Evolutionary conservation across 1,284 basidiomycete genomes (phyloP), one percentile per base, ranked within the genome.

Genomic region (Trichosporon sp.): DNA sequence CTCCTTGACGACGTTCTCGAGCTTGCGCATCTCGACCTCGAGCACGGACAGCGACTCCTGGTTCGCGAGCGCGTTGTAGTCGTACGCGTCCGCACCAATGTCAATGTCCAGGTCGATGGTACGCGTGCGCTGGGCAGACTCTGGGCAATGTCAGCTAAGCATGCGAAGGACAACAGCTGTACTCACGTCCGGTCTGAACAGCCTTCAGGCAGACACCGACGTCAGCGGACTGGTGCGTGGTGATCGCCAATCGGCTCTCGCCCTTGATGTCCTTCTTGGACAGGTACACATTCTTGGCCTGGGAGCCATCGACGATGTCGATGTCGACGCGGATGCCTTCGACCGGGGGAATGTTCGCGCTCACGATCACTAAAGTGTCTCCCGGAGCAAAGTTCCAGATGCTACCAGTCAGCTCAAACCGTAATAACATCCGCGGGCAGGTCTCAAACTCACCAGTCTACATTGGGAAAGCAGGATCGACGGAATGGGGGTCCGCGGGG

Each of bases 51-150:
- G 87, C 0, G 93, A 96, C 84, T 99, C 96, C 83, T 98, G 96
- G 85, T 98, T 98, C 5, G 97, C 96, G 81, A 99, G 99, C 21
- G 96, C 96, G 80, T 98, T 98, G 88, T 99, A 99, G 85, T 99
- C 97, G 54, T 98, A 91, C 0, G 97, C 97, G 79, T 99, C 96
- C 19, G 96, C 96, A 64, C 96, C 96, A 83, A 99, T 96, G 80
- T 99, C 97, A 56, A 98, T 90, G 81, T 99, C 96, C 69, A 99
- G 86, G 86, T 99, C 96, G 75, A 99, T 85, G 26, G 91, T 88
- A 40, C 92, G 88, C 40, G 87, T 85, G 11, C 59, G 59, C 7
- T 35, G 59, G 14, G 31, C 12, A 82, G 79, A 63, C 32, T 63
- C 59, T 63, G 59, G 98, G 79, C 98, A 96, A 59, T 98, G 16